Conservation (phyloP, 2,329 filamentous ascomycete genomes). For the Paecilomyces variotii region DNA sequence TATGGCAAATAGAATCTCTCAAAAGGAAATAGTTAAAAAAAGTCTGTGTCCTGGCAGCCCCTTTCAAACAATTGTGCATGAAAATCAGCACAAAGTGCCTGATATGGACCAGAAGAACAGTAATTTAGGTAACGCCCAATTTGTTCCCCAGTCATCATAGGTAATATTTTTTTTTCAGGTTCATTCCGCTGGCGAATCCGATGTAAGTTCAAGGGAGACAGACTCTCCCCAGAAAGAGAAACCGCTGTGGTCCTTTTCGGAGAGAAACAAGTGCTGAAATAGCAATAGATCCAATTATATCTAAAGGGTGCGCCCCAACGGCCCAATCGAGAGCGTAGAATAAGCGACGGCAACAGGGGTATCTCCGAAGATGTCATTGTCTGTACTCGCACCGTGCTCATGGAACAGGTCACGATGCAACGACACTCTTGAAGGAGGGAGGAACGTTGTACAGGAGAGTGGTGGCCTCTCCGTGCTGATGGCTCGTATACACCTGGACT, state of each 20-base stretch:
- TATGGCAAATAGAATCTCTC: background rate
- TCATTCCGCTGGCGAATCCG: background rate
- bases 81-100: too few species aligned
- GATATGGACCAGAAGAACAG: background rate
- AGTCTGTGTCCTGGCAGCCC: too few species aligned
- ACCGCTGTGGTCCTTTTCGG: background rate
- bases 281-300: background rate
- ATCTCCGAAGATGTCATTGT: background rate
- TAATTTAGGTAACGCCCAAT: background rate
- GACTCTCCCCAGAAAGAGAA: background rate
- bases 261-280: background rate
- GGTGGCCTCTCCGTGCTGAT: background rate
- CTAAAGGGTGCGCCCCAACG: background rate
- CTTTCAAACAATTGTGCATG: too few species aligned
- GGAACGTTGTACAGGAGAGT: background rate
- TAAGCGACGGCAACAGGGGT: background rate
- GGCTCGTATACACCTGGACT: background rate
- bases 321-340: background rate
- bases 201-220: background rate
- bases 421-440: background rate
- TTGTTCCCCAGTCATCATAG: background rate
- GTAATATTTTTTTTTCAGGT: background rate
- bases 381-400: background rate
- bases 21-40: too few species aligned
- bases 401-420: background rate